A percentile compares a stretch with the other conserved stretches of the same genome.
Evolutionary conservation across 768 basidiomycete species (phyloP).

Genomic region (Coprinopsis sp.): DNA sequence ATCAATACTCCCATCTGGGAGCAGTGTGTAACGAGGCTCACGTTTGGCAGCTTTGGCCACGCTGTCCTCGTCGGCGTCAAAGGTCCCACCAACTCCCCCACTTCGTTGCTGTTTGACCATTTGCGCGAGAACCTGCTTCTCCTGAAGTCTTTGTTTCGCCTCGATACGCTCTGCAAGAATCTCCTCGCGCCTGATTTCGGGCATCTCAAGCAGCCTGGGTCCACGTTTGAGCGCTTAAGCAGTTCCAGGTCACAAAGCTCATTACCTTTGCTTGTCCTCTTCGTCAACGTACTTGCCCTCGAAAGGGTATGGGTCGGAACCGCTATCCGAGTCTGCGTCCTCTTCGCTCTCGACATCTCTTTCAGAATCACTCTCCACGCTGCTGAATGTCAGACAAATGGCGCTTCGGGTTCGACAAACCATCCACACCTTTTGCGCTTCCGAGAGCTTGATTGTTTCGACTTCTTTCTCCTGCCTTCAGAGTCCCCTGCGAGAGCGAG

Average conservation of each 20-base stretch:
- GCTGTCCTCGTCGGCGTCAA: conserved; percentile 42
- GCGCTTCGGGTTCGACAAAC: conserved; percentile 39
- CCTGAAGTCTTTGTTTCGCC: conserved; percentile 70
- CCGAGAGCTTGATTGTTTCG: conserved; percentile 39
- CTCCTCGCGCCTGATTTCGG: conserved; percentile 87
- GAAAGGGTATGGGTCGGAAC: conserved; percentile 71
- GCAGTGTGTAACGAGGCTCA: conserved; percentile 28
- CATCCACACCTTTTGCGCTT: conserved; percentile 57
- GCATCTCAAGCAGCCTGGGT: conserved; percentile 67
- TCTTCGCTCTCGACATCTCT: conserved; percentile 65
- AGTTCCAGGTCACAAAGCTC: conserved; percentile 28
- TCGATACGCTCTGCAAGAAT: conserved; percentile 79
- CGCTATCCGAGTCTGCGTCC: conserved; percentile 29
- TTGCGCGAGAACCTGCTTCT: conserved; percentile 66
- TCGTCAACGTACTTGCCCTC: conserved; percentile 91
- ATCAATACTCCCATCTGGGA: too few species aligned
- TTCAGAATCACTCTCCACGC: conserved; percentile 43
- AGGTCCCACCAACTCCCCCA: conserved; percentile 29
- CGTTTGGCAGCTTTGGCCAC: conserved; percentile 76
- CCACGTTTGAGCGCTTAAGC: background rate
- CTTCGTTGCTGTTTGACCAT: conserved; percentile 66
- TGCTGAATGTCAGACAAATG: conserved; percentile 23
- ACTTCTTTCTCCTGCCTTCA: conserved; percentile 53
- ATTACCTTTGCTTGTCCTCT: conserved; percentile 77
- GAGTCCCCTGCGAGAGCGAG: conserved; percentile 72